Conservation (phyloP, 192 early-diverging fungal genomes). For the Kappamyces sp. region DNA sequence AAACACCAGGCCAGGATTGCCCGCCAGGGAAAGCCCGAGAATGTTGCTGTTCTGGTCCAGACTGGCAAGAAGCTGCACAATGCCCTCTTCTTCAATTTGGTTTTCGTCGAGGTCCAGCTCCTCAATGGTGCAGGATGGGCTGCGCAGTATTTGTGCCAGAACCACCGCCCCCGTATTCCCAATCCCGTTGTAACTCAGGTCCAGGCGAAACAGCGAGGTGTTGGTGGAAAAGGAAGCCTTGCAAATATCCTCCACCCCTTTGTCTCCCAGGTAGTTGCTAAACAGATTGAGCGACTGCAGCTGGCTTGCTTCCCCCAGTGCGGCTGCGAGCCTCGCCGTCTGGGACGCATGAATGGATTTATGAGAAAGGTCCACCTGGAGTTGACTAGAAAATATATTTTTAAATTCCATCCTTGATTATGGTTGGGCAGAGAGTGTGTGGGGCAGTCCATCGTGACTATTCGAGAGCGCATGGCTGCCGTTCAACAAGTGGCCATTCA, state of each 20-base stretch:
- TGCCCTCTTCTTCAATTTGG: not conserved
- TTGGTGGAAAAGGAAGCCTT: too few relatives aligned
- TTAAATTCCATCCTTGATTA: too few relatives aligned
- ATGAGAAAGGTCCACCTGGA: too few relatives aligned
- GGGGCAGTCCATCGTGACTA: too few relatives aligned
- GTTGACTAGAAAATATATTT: too few relatives aligned
- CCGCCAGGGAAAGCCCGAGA: not conserved
- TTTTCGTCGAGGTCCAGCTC: slow-evolving; percentile 14
- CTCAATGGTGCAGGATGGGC: not conserved
- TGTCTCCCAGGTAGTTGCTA: slow-evolving; percentile 8
- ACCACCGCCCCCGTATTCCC: not conserved
- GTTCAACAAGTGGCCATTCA: too few relatives aligned
- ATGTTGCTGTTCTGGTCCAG: not conserved
- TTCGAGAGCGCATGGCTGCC: too few relatives aligned
- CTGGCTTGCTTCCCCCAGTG: too few relatives aligned
- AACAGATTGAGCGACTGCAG: not conserved
- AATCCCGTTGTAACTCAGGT: slow-evolving; percentile 12
- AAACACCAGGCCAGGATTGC: slow-evolving; percentile 6
- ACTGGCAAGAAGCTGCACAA: not conserved
- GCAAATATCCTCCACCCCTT: too few relatives aligned
- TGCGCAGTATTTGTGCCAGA: not conserved
- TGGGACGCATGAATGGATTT: too few relatives aligned
- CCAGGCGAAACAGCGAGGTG: not conserved
- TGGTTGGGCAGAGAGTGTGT: too few relatives aligned
- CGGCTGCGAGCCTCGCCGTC: too few relatives aligned